Base-by-base conservation (phyloP, 1,284 basidiomycete species). In the Tylopilus sp. region DNA sequence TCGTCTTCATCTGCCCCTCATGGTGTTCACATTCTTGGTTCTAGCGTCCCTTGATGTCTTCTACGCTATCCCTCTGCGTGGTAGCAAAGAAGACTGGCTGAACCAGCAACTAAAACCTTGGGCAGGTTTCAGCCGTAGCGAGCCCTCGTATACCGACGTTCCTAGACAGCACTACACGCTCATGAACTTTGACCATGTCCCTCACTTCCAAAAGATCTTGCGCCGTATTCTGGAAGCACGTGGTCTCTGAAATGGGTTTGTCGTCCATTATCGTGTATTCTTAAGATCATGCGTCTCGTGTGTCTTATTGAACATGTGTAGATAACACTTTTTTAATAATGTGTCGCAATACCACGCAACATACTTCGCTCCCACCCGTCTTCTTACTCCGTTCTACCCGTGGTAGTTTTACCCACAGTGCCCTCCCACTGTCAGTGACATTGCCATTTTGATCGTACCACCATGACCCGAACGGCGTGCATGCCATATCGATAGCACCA, bases 71-170 rank as follows among this genome's bases (percentile, higher is more conserved):
- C 69, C 69, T 5, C 60, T 71, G 8, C 40, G 33, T 1, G 70
- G 70, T 0, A 68, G 28, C 52, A 72, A 72, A 25, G 62, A 61
- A 6, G 67, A 72, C 52, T 69, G 70, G 70, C 7, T 72, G 44
- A 71, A 69, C 64, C 59, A 69, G 2, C 68, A 72, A 24, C 68
- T 72, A 36, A 71, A 60, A 49, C 64, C 70, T 13, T 72, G 70
- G 67, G 44, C 20, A 8, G 59, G 20, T 0, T 69, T 60, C 60
- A 59, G 61, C 37, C 65, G 67, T 5, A 14, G 39, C 26, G 65
- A 69, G 40, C 52, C 67, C 9, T 15, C 58, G 10, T 68, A 61
- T 6, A 68, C 57, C 5, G 67, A 68, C 19, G 67, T 72, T 2
- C 69, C 69, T 0, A 69, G 67, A 43, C 63, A 63, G 9, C 67